These are phyloP conservation scores for Sphaerulina musiva DNA, from an alignment of 2,329 filamentous ascomycete species.

Conservation along the genomic window DNA sequence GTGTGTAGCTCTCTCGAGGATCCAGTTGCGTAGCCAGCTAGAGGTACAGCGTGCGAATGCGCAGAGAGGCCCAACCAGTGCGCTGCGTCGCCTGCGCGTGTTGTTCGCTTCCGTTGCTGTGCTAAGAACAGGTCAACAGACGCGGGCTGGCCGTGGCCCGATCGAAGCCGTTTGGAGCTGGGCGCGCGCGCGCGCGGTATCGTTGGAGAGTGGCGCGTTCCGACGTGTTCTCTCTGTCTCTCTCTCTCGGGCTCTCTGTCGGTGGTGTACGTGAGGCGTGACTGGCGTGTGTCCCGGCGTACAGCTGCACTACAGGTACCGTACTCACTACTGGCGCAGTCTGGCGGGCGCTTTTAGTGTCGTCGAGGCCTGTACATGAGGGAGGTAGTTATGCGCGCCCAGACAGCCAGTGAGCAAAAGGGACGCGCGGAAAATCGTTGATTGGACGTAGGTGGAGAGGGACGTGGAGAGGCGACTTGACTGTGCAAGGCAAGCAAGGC, in stretches of 20 bases:
- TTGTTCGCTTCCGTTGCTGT: not conserved
- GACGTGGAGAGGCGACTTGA: not conserved
- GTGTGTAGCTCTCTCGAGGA: not conserved
- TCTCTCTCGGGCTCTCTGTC: not conserved
- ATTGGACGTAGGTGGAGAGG: not conserved
- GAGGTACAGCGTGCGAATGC: not conserved
- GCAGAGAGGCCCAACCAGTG: constrained; percentile 1
- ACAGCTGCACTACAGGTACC: not conserved
- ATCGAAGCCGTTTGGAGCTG: not conserved
- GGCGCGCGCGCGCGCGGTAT: not conserved
- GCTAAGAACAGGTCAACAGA: not conserved
- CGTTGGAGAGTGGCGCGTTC: not conserved
- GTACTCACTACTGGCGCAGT: too few species aligned
- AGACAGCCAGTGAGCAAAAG: constrained; percentile 6
- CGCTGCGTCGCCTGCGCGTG: constrained; percentile 1
- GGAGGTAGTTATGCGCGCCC: not conserved
- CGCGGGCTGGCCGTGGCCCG: not conserved
- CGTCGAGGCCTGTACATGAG: constrained; percentile 2
- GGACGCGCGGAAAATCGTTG: not conserved
- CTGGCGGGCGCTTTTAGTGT: not conserved
- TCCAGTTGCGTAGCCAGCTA: not conserved
- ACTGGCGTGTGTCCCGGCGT: constrained; percentile 5
- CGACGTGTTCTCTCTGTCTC: not conserved
- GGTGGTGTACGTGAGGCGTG: not conserved
- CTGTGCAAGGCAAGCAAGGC: not conserved